Conservation (phyloP, 139 green algal genomes). For the Eudorina sp. region DNA sequence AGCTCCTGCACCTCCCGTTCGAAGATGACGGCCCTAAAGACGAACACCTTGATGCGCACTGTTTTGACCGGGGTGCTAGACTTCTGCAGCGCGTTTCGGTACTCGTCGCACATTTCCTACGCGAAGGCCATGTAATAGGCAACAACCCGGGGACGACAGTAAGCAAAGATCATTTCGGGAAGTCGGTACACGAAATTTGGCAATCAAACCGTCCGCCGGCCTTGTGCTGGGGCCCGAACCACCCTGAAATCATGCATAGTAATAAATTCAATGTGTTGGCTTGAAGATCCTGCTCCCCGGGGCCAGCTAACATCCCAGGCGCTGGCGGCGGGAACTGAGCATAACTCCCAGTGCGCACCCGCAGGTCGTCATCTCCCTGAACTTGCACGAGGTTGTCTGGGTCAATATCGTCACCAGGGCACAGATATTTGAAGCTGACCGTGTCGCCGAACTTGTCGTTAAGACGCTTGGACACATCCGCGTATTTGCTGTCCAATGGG, state of each 20-base stretch:
- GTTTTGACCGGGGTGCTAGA: slow-evolving; percentile 73
- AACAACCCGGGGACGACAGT: background rate
- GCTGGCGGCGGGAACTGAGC: slow-evolving; percentile 18
- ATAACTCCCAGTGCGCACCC: slow-evolving; percentile 61
- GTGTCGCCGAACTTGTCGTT: slow-evolving; percentile 63
- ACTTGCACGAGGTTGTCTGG: slow-evolving; percentile 81
- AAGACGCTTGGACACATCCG: slow-evolving; percentile 41
- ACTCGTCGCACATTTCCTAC: slow-evolving; percentile 87
- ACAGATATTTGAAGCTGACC: slow-evolving; percentile 62
- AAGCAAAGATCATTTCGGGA: background rate
- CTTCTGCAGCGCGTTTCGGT: slow-evolving; percentile 64
- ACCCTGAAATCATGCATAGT: background rate
- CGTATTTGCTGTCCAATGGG: slow-evolving; percentile 34
- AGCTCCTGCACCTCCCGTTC: slow-evolving; percentile 35
- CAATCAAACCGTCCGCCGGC: background rate
- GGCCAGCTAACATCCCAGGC: background rate
- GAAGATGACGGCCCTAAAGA: slow-evolving; percentile 61
- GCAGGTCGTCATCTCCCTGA: slow-evolving; percentile 81
- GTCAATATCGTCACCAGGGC: slow-evolving; percentile 78
- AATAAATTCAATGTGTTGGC: too few relatives aligned
- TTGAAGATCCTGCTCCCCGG: background rate
- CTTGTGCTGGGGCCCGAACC: background rate
- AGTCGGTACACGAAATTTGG: background rate
- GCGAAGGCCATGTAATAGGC: background rate
- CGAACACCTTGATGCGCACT: slow-evolving; percentile 78